These are phyloP conservation scores for Austroboletus eburneus DNA, from an alignment of 768 basidiomycete species.

Conservation along the genomic window DNA sequence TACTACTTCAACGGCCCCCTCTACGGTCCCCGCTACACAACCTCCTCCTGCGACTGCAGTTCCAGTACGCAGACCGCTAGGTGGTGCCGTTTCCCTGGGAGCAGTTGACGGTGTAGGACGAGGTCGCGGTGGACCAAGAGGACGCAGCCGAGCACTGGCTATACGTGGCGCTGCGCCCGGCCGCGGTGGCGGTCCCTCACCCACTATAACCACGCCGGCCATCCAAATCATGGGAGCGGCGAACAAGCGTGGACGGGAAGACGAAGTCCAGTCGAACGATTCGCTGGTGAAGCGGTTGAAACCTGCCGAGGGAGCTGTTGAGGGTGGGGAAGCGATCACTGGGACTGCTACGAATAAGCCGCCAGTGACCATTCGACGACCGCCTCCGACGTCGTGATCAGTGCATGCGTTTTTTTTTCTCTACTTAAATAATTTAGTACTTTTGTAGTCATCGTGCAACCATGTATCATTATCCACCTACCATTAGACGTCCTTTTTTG, in stretches of 20 bases:
- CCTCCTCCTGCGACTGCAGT: constrained; percentile 24
- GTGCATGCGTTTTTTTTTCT: background rate
- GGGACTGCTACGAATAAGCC: constrained; percentile 24
- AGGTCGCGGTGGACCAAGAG: constrained; percentile 22
- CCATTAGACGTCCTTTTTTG: background rate
- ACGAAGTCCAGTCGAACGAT: constrained; percentile 44
- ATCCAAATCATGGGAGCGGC: constrained; percentile 65
- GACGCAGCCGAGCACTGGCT: too few species aligned
- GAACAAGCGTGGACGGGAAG: constrained; percentile 60
- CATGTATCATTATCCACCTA: constrained; percentile 24
- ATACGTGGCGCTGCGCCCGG: constrained; percentile 30
- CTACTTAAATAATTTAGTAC: background rate
- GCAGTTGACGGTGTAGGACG: constrained; percentile 22
- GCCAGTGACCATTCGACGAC: constrained; percentile 33
- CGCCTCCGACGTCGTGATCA: constrained; percentile 18
- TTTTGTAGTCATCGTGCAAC: background rate
- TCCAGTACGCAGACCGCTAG: constrained; percentile 31
- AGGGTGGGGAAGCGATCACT: background rate
- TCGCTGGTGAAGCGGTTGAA: constrained; percentile 66
- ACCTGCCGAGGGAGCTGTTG: constrained; percentile 33
- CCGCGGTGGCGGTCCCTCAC: constrained; percentile 19
- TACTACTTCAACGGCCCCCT: constrained; percentile 14
- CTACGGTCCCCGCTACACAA: constrained; percentile 19
- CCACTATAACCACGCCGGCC: constrained; percentile 25
- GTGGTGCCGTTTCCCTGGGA: constrained; percentile 25